Conservation (phyloP, 2,329 filamentous ascomycete genomes). For the Tolypocladium endophyticum region DNA sequence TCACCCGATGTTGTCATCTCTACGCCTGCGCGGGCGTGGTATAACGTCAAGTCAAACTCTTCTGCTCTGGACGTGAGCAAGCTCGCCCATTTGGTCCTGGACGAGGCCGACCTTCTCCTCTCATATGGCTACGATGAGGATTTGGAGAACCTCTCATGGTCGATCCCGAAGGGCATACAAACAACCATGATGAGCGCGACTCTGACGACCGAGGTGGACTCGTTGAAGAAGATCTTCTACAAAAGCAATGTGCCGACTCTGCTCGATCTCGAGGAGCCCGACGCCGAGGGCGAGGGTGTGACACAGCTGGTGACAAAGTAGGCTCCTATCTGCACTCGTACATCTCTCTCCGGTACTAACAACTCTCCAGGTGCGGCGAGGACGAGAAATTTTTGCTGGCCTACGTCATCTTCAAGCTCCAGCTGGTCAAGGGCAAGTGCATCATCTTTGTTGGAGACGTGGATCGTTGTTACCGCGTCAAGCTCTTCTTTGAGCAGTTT, state of each 20-base stretch:
- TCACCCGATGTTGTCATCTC: conserved; percentile 83
- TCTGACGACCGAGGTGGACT: conserved; percentile 76
- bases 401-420: conserved; percentile 92
- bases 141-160: conserved; percentile 65
- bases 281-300: conserved; percentile 65
- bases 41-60: conserved; percentile 60
- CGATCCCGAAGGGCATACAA: conserved; percentile 76
- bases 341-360: conserved; percentile 5
- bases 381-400: conserved; percentile 92
- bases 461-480: conserved; percentile 80
- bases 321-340: not conserved
- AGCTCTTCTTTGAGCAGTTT: conserved; percentile 94
- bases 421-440: conserved; percentile 86
- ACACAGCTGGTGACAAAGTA: conserved; percentile 81
- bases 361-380: conserved; percentile 59
- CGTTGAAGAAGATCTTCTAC: conserved; percentile 76
- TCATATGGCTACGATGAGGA: conserved; percentile 94
- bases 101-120: conserved; percentile 88
- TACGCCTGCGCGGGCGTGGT: conserved; percentile 74
- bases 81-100: conserved; percentile 72
- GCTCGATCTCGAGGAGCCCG: conserved; percentile 73
- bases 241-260: conserved; percentile 56
- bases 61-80: conserved; percentile 56
- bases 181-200: conserved; percentile 92
- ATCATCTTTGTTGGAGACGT: conserved; percentile 66